These are phyloP conservation scores for Casaregolazyma suthepensis DNA, from an alignment of 1,139 yeast species.

Conservation along the genomic window DNA sequence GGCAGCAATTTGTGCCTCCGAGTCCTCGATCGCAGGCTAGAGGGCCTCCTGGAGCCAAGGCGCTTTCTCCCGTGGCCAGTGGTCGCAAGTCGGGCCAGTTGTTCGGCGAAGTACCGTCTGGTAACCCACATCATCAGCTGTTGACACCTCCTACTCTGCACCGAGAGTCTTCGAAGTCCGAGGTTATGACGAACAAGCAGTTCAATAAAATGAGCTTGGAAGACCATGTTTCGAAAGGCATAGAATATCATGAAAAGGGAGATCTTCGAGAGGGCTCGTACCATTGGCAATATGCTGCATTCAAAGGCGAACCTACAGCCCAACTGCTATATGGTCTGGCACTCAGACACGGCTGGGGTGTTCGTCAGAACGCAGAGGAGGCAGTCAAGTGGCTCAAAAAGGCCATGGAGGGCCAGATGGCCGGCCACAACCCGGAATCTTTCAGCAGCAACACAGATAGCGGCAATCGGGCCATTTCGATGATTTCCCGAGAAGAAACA, in stretches of 20 bases:
- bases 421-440: not conserved
- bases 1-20: slow-evolving; percentile 12
- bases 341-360: slow-evolving; percentile 65
- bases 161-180: not conserved
- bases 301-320: slow-evolving; percentile 57
- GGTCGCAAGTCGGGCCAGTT: not conserved
- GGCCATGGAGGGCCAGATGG: slow-evolving; percentile 35
- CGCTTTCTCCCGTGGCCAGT: not conserved
- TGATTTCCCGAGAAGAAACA: slow-evolving; percentile 10
- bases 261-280: slow-evolving; percentile 64
- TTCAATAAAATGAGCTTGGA: slow-evolving; percentile 28
- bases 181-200: slow-evolving; percentile 12
- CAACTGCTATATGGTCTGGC: slow-evolving; percentile 70
- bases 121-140: slow-evolving; percentile 1
- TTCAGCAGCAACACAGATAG: slow-evolving; percentile 22
- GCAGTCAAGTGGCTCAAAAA: slow-evolving; percentile 58
- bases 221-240: slow-evolving; percentile 47
- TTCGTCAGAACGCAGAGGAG: slow-evolving; percentile 49
- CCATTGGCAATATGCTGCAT: slow-evolving; percentile 59
- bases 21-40: not conserved
- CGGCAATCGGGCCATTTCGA: slow-evolving; percentile 3
- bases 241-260: slow-evolving; percentile 50
- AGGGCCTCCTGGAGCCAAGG: not conserved
- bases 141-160: slow-evolving; percentile 4
- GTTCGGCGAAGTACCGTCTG: not conserved